phyloP scores from a whole-genome alignment of 2,329 filamentous ascomycete species.

The Colletotrichum sp. region DNA sequence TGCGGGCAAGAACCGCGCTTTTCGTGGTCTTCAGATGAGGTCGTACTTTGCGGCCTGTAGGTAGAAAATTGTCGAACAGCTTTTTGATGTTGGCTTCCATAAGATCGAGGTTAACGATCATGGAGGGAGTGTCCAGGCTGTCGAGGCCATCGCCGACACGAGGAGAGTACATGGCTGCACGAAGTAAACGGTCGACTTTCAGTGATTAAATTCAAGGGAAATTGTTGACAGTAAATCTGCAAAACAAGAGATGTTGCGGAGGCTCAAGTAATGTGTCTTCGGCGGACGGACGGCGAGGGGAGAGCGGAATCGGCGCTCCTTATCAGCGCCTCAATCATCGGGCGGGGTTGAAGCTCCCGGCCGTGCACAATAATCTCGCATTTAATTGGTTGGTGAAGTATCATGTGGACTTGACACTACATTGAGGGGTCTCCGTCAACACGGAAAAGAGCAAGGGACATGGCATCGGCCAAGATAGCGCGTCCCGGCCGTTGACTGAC shows the following conservation, averaged over 20 bases:
- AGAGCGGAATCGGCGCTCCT: not conserved
- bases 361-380: not conserved
- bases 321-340: not conserved
- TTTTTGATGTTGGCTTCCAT: conserved; percentile 57
- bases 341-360: not conserved
- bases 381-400: not conserved
- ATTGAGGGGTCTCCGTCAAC: not conserved
- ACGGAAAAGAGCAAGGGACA: not conserved
- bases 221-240: too few relatives aligned
- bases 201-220: too few relatives aligned
- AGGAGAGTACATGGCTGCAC: not conserved
- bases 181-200: too few relatives aligned
- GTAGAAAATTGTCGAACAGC: conserved; percentile 48
- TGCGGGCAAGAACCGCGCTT: conserved; percentile 47
- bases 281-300: not conserved
- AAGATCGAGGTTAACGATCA: conserved; percentile 58
- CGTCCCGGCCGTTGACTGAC: not conserved
- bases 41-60: conserved; percentile 49
- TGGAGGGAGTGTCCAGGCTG: conserved; percentile 58
- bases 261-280: not conserved
- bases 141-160: not conserved
- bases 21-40: conserved; percentile 62
- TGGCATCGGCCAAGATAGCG: not conserved
- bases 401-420: not conserved
- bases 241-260: not conserved